Evolutionary conservation across 805 yeast species (phyloP).

Genomic region (Ogataea pilisensis): DNA sequence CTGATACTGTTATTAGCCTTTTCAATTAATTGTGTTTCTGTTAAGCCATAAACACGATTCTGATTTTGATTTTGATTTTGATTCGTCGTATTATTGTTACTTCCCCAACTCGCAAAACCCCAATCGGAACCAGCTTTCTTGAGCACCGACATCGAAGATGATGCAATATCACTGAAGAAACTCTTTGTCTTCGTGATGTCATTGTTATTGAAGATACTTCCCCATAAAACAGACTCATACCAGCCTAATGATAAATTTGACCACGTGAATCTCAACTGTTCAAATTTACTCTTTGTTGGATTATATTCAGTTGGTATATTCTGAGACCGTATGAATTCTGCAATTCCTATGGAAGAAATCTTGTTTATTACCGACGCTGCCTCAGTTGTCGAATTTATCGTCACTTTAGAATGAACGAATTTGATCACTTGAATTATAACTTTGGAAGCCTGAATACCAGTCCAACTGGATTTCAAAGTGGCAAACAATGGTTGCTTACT

Average conservation of each 20-base stretch:
- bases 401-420: conserved; percentile 28
- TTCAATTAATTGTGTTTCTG: conserved; percentile 6
- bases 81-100: background rate
- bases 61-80: too few species aligned
- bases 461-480: conserved; percentile 50
- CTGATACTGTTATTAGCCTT: conserved; percentile 13
- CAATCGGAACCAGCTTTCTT: conserved; percentile 33
- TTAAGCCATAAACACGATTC: too few species aligned
- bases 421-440: conserved; percentile 36
- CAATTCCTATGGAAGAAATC: conserved; percentile 36
- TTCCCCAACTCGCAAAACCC: conserved; percentile 29
- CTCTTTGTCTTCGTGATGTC: conserved; percentile 31
- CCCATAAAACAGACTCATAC: conserved; percentile 68
- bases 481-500: conserved; percentile 50
- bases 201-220: conserved; percentile 42
- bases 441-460: conserved; percentile 48
- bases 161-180: conserved; percentile 33
- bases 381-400: conserved; percentile 28
- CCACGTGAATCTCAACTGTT: conserved; percentile 58
- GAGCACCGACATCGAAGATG: conserved; percentile 27
- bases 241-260: conserved; percentile 62
- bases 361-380: conserved; percentile 33
- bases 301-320: conserved; percentile 35
- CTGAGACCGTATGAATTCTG: conserved; percentile 8
- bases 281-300: conserved; percentile 37